Evolutionary conservation across 495 filamentous ascomycete species (phyloP).

Genomic region (Lentithecium fluviatile): DNA sequence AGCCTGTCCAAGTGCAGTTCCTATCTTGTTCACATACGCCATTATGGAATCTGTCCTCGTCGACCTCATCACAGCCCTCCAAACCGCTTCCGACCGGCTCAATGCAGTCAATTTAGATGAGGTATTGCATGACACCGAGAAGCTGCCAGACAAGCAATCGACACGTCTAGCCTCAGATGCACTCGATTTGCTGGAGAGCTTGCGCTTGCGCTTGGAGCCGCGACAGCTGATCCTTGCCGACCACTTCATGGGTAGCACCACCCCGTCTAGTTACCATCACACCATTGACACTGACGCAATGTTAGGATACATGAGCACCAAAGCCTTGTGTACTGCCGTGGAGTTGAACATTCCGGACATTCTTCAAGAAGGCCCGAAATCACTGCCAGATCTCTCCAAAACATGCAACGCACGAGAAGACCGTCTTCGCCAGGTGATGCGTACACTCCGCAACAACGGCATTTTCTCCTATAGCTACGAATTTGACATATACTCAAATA

Average conservation of each 20-base stretch:
- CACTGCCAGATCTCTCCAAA: background rate
- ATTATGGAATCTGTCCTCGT: slow-evolving; percentile 11
- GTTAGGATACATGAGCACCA: slow-evolving; percentile 13
- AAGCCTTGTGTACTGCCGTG: slow-evolving; percentile 7
- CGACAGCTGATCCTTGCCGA: slow-evolving; percentile 13
- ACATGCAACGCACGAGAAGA: background rate
- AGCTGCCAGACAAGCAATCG: slow-evolving; percentile 3
- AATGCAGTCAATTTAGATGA: background rate
- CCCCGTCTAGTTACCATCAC: background rate
- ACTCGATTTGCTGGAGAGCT: background rate
- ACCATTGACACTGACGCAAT: background rate
- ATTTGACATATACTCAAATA: slow-evolving; percentile 32
- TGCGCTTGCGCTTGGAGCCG: slow-evolving; percentile 11
- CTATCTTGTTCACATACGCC: too few species aligned
- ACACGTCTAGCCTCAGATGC: background rate
- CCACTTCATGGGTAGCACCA: slow-evolving; percentile 15
- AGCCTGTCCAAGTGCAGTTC: too few species aligned
- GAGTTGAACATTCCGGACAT: slow-evolving; percentile 13
- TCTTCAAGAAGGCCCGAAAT: background rate
- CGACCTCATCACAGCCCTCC: slow-evolving; percentile 6
- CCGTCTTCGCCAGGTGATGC: slow-evolving; percentile 30
- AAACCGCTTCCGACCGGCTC: background rate
- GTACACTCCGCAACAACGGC: slow-evolving; percentile 34
- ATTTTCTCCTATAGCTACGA: slow-evolving; percentile 34
- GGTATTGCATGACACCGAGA: slow-evolving; percentile 9